Evolutionary conservation across 2,329 filamentous ascomycete species (phyloP), one percentile per base, ranked within the genome.

Genomic region (Neofusicoccum ribis): DNA sequence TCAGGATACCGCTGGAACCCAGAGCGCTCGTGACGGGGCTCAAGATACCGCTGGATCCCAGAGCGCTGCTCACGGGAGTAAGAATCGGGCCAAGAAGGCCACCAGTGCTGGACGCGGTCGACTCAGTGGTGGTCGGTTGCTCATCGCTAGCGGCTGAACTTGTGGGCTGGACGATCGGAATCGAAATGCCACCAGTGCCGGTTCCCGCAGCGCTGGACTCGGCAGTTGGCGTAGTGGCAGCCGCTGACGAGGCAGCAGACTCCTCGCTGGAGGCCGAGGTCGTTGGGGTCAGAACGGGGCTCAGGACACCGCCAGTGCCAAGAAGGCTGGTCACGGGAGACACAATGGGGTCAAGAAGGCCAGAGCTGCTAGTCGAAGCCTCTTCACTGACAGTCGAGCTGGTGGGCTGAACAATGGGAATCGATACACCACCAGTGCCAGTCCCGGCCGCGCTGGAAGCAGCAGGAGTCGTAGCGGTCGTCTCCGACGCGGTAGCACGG

Each of bases 321-420:
- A 56, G 17, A 17, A 49, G 17, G 31, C 62, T 64, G 37, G 50
- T 39, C 39, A 64, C 62, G 15, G 60, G 60, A 5, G 60, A 52
- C 9, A 63, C 36, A 15, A 63, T 15, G 12, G 47, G n/a, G 51
- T 27, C 44, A 50, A 52, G 41, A 59, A 44, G 39, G 63, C 39
- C 50, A 4, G 43, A 11, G n/a, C 23, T 31, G 49, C 51, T 51
- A 5, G 51, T 37, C 9, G 63, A 47, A 64, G 64, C 17, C 46
- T 54, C 62, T 11, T 49, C 39, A n/a, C 37, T 65, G 11, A 12
- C 37, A 23, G 50, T 11, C 9, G 54, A 52, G 36, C 37, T 65
- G 17, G 64, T 61, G 46, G 56, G 64, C 64, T 62, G 64, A 12
- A 65, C 46, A 20, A 65, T 36, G 14, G 64, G 60, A 12, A 63